Evolutionary conservation across 1,139 yeast species (phyloP), one percentile per base, ranked within the genome.

Genomic region (Suhomyces ambrosiae): DNA sequence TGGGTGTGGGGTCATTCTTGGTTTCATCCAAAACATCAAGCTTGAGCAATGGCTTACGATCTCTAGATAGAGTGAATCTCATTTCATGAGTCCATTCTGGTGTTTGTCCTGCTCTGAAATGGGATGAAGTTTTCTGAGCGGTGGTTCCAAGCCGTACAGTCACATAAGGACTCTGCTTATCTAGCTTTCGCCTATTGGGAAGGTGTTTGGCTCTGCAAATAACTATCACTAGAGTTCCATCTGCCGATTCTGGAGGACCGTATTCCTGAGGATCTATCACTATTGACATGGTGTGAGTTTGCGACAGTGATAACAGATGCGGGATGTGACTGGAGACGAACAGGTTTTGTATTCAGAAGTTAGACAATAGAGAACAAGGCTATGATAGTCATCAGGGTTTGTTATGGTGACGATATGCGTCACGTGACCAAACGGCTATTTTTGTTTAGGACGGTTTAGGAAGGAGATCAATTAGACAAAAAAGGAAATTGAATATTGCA

Each of bases 131-230:
- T 48, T 85, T 78, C 48, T 83, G 77, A 15, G 94, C 92, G 44
- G 76, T 76, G 38, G 86, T 85, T n/a, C 90, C 95, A 3, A 89
- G 71, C 41, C 97, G 67, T 11, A 86, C 73, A 9, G 90, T 79
- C 34, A 87, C 84, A 61, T 86, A 88, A 0, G 96, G 97, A 45
- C 87, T 83, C 60, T 89, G 97, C 53, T 89, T 89, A 49, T 92
- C 96, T 25, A 88, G 66, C 41, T 82, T 86, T 29, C 92, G 70
- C 44, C 90, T 66, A 59, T 89, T 90, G 11, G 95, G 94, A 30
- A 89, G 72, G 56, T 89, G 92, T 50, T 76, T 78, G 3, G 84
- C 87, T 39, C 81, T 60, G 37, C 74, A 70, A 7, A 72, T 74
- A 39, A 71, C 65, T 14, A 72, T 60, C 12, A 71, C 71, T 23